Conservation (phyloP, 768 basidiomycete species). For the Gautieria morchelliformis region DNA sequence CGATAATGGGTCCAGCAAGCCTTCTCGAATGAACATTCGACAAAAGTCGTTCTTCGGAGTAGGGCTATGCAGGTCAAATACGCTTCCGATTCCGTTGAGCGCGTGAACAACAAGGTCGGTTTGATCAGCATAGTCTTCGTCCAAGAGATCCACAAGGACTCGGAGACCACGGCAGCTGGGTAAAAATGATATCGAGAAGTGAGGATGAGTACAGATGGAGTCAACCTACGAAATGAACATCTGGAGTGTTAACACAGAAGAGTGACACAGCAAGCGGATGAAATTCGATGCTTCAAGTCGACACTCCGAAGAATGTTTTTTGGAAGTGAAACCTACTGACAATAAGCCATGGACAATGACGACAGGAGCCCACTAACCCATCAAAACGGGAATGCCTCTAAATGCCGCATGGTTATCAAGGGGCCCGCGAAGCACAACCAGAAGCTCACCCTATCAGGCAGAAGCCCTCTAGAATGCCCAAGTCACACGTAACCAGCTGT, state of each 20-base stretch:
- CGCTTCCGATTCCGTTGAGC: slow-evolving; percentile 87
- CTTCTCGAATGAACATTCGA: slow-evolving; percentile 95
- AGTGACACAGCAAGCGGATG: slow-evolving; percentile 83
- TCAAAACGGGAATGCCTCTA: slow-evolving; percentile 92
- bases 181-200: neutral
- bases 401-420: slow-evolving; percentile 1
- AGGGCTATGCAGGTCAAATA: slow-evolving; percentile 92
- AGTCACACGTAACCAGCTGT: slow-evolving; percentile 50
- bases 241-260: slow-evolving; percentile 87
- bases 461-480: slow-evolving; percentile 87
- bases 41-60: slow-evolving; percentile 99
- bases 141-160: slow-evolving; percentile 89
- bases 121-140: slow-evolving; percentile 92
- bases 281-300: slow-evolving; percentile 93
- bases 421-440: slow-evolving; percentile 2
- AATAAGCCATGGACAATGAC: neutral
- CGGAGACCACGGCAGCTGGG: slow-evolving; percentile 86
- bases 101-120: slow-evolving; percentile 87
- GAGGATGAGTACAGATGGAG: neutral
- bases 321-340: slow-evolving; percentile 75
- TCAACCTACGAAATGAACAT: slow-evolving; percentile 95
- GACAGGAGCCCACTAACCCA: slow-evolving; percentile 42
- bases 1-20: slow-evolving; percentile 85
- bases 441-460: slow-evolving; percentile 71
- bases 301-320: slow-evolving; percentile 88